These are phyloP conservation scores for Ehretia macrophylla DNA, from an alignment of 257 asterid species.

Conservation along the genomic window DNA sequence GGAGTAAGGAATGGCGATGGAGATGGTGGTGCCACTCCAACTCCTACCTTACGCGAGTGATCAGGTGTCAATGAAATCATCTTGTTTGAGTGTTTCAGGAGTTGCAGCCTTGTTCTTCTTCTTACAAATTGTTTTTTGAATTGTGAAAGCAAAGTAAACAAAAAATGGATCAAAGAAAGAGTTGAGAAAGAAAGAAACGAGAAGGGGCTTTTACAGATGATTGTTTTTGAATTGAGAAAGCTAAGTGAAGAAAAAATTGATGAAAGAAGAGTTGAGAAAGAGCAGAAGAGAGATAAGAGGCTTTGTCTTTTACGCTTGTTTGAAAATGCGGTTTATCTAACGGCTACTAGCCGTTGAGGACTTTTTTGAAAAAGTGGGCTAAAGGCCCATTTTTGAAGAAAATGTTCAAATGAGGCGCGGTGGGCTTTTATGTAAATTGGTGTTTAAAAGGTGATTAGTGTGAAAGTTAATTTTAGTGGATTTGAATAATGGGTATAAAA, in stretches of 20 bases:
- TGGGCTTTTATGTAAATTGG: background rate
- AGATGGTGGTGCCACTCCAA: conserved; percentile 59
- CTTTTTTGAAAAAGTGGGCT: background rate
- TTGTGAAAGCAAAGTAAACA: background rate
- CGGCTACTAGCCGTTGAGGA: background rate
- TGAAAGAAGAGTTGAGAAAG: too few species aligned
- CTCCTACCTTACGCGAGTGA: conserved; percentile 41
- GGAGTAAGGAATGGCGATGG: conserved; percentile 78
- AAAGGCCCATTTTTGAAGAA: background rate
- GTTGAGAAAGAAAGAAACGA: too few species aligned
- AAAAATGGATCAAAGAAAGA: too few species aligned
- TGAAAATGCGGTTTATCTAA: background rate
- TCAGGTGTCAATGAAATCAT: conserved; percentile 70
- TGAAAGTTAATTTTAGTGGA: background rate
- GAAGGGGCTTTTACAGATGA: too few species aligned
- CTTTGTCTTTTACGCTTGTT: background rate
- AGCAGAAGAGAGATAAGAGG: background rate
- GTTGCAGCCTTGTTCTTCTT: background rate
- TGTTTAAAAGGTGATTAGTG: background rate
- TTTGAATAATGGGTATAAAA: background rate
- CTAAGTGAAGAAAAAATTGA: too few species aligned
- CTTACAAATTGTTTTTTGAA: background rate
- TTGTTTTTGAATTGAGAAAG: too few species aligned
- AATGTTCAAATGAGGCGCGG: too few species aligned
- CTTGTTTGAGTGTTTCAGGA: background rate